These are phyloP conservation scores for Globisporangium perplexum DNA, from an alignment of 352 stramenopile species.

Conservation along the genomic window DNA sequence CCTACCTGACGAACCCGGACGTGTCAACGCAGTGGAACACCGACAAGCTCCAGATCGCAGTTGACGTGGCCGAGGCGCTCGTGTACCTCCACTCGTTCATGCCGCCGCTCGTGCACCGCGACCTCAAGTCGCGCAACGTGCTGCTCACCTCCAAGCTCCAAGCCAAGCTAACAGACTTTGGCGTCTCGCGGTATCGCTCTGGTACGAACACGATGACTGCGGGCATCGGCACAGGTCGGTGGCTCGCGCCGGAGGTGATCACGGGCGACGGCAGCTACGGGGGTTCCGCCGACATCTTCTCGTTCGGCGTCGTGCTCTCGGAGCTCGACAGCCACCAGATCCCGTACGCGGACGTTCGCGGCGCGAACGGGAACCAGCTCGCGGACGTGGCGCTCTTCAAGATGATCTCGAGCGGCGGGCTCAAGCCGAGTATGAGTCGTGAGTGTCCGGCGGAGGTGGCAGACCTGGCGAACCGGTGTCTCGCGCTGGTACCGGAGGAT, in stretches of 20 bases:
- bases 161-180: slow-evolving; percentile 60
- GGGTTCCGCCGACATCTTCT: slow-evolving; percentile 27
- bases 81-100: slow-evolving; percentile 66
- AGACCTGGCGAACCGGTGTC: neutral
- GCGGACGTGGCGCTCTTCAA: neutral
- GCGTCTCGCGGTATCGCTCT: slow-evolving; percentile 19
- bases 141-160: slow-evolving; percentile 16
- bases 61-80: slow-evolving; percentile 28
- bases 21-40: neutral
- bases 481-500: neutral
- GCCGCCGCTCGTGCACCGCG: slow-evolving; percentile 49
- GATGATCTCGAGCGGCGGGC: neutral
- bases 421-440: neutral
- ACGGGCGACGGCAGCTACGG: neutral
- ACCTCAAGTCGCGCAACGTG: slow-evolving; percentile 55
- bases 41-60: neutral
- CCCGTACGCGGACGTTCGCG: neutral
- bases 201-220: neutral
- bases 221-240: neutral
- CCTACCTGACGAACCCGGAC: too few relatives aligned
- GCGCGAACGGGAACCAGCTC: neutral
- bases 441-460: neutral
- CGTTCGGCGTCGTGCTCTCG: slow-evolving; percentile 36
- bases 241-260: neutral
- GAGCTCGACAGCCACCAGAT: slow-evolving; percentile 21